These are phyloP conservation scores for Sindora glabra DNA, from an alignment of 306 rosid genomes.

Conservation along the genomic window DNA sequence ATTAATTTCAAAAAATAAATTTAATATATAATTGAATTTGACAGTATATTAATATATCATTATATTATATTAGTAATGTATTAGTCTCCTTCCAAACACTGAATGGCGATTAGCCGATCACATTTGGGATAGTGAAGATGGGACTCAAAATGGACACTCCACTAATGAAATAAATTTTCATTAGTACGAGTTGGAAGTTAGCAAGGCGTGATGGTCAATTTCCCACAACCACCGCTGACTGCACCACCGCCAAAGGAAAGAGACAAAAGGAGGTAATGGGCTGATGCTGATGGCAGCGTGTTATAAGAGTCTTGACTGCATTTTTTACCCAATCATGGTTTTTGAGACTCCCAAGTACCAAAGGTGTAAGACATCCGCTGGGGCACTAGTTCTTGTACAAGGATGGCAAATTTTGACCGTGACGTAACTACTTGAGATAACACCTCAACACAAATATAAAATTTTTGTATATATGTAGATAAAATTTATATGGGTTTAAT, in stretches of 20 bases:
- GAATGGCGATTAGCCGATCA: constrained; percentile 3
- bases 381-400: neutral
- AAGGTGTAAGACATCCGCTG: constrained; percentile 16
- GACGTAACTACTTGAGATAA: too few species aligned
- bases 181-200: constrained; percentile 20
- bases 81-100: too few species aligned
- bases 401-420: too few species aligned
- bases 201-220: neutral
- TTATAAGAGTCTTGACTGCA: constrained; percentile 2
- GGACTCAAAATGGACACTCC: constrained; percentile 32
- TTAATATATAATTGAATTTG: too few species aligned
- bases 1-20: too few species aligned
- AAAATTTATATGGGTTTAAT: too few species aligned
- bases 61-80: too few species aligned
- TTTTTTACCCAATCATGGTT: constrained; percentile 19
- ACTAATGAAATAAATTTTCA: constrained; percentile 13
- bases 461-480: too few species aligned
- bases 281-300: neutral
- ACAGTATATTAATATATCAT: too few species aligned
- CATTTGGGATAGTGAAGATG: constrained; percentile 15
- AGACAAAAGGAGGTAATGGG: constrained; percentile 10
- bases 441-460: too few species aligned
- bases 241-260: neutral
- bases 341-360: neutral
- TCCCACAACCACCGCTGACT: constrained; percentile 24